These are phyloP conservation scores for Trichosporon ovoides DNA, from an alignment of 1,284 basidiomycete species.

Conservation along the genomic window DNA sequence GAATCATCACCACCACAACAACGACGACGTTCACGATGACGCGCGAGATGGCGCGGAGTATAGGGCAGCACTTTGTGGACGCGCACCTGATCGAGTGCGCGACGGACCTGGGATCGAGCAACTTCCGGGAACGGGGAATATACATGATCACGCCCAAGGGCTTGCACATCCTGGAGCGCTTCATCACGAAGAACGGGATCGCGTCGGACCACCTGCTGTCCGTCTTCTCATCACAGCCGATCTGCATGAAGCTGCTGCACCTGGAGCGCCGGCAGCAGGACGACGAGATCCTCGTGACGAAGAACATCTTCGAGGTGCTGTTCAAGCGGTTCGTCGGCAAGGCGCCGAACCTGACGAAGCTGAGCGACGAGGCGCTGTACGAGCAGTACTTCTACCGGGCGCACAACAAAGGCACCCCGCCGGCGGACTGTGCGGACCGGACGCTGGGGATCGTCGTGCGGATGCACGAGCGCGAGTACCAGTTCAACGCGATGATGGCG, in stretches of 20 bases:
- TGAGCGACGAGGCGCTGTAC: slow-evolving; percentile 44
- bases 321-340: slow-evolving; percentile 92
- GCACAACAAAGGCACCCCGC: slow-evolving; percentile 25
- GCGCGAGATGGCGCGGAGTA: slow-evolving; percentile 97
- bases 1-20: slow-evolving; percentile 97
- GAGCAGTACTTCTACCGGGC: slow-evolving; percentile 40
- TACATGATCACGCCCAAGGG: slow-evolving; percentile 96
- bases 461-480: slow-evolving; percentile 55
- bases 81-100: slow-evolving; percentile 96
- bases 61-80: slow-evolving; percentile 99
- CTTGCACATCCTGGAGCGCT: slow-evolving; percentile 94
- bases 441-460: slow-evolving; percentile 49
- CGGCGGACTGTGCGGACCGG: slow-evolving; percentile 39
- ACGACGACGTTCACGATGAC: slow-evolving; percentile 99
- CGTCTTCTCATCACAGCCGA: slow-evolving; percentile 88
- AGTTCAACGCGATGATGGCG: slow-evolving; percentile 78
- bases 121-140: slow-evolving; percentile 96
- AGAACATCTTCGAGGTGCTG: slow-evolving; percentile 86
- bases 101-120: slow-evolving; percentile 74
- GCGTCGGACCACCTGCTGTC: slow-evolving; percentile 74
- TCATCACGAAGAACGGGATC: slow-evolving; percentile 99
- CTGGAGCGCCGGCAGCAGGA: slow-evolving; percentile 86
- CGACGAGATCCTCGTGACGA: slow-evolving; percentile 96
- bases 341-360: slow-evolving; percentile 63
- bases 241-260: slow-evolving; percentile 96